A percentile compares a stretch with the other conserved stretches of the same genome.
Conservation (phyloP, 2,329 filamentous ascomycete genomes). For the Fusarium pininemorale region DNA sequence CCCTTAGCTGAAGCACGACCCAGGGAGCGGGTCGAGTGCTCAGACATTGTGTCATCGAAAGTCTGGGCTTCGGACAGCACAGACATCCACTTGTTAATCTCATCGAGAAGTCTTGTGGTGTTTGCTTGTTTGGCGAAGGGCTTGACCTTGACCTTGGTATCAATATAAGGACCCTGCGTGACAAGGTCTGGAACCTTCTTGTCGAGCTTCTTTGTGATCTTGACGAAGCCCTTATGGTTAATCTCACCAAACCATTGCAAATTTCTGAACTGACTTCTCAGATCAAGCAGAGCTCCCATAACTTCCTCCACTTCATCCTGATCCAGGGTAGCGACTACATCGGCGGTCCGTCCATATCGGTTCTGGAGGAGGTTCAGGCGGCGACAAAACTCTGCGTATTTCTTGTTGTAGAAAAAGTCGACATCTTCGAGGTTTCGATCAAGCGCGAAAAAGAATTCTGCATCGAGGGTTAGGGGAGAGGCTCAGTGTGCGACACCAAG, state of each 20-base stretch:
- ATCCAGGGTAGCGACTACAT: constrained; percentile 77
- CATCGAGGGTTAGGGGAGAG: constrained; percentile 47
- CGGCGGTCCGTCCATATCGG: constrained; percentile 80
- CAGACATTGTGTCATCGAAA: constrained; percentile 78
- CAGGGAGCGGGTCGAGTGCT: constrained; percentile 78
- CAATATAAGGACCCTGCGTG: constrained; percentile 85
- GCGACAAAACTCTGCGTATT: constrained; percentile 84
- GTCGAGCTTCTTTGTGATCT: constrained; percentile 98
- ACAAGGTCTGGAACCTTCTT: constrained; percentile 85
- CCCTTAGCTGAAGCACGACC: constrained; percentile 80
- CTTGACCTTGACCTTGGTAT: constrained; percentile 88
- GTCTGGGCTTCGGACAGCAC: constrained; percentile 79
- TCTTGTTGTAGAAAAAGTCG: constrained; percentile 96
- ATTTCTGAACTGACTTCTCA: constrained; percentile 87
- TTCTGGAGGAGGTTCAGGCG: constrained; percentile 87
- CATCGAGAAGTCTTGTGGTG: constrained; percentile 58
- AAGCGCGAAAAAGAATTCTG: constrained; percentile 96
- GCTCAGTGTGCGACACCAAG: constrained; percentile 41
- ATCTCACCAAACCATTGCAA: constrained; percentile 98
- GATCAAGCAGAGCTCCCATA: constrained; percentile 87
- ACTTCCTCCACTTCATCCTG: constrained; percentile 91
- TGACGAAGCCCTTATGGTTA: constrained; percentile 92
- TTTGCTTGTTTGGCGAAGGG: constrained; percentile 81
- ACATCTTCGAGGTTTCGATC: constrained; percentile 98
- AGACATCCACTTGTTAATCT: constrained; percentile 93